Percentiles rank a stretch among this genome's conserved stretches.
These are phyloP conservation scores for Pugionium cornutum DNA, from an alignment of 345 rosid genomes.

Conservation along the genomic window DNA sequence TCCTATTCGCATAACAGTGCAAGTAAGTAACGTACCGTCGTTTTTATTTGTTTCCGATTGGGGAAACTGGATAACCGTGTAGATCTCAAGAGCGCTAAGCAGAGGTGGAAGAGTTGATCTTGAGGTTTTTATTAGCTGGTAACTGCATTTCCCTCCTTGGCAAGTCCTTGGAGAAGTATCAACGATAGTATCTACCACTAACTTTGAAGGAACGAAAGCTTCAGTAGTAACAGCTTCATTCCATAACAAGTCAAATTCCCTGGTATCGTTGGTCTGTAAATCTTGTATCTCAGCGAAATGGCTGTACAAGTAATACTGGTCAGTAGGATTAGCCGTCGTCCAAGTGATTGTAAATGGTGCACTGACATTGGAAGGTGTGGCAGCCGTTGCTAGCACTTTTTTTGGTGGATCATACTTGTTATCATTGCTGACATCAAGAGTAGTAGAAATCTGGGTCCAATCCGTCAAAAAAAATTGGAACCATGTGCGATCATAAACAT, in stretches of 20 bases:
- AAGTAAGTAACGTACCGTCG: slow-evolving; percentile 33
- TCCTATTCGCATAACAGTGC: too few relatives aligned
- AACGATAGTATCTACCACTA: slow-evolving; percentile 23
- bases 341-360: not conserved
- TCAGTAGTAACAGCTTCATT: slow-evolving; percentile 24
- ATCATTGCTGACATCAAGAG: not conserved
- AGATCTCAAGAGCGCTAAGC: slow-evolving; percentile 40
- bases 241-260: slow-evolving; percentile 30
- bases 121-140: slow-evolving; percentile 13
- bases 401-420: slow-evolving; percentile 26
- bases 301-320: slow-evolving; percentile 33
- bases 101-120: slow-evolving; percentile 43
- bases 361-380: slow-evolving; percentile 24
- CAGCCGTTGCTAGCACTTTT: slow-evolving; percentile 34
- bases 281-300: slow-evolving; percentile 47
- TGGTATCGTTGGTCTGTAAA: slow-evolving; percentile 32
- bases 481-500: slow-evolving; percentile 46
- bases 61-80: slow-evolving; percentile 21
- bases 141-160: not conserved
- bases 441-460: slow-evolving; percentile 16
- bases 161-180: not conserved
- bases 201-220: slow-evolving; percentile 26
- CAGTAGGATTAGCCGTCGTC: not conserved
- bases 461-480: not conserved
- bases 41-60: slow-evolving; percentile 25